Evolutionary conservation across 2,329 filamentous ascomycete species (phyloP), one percentile per base, ranked within the genome.

Genomic region (Trichoderma polysporum): DNA sequence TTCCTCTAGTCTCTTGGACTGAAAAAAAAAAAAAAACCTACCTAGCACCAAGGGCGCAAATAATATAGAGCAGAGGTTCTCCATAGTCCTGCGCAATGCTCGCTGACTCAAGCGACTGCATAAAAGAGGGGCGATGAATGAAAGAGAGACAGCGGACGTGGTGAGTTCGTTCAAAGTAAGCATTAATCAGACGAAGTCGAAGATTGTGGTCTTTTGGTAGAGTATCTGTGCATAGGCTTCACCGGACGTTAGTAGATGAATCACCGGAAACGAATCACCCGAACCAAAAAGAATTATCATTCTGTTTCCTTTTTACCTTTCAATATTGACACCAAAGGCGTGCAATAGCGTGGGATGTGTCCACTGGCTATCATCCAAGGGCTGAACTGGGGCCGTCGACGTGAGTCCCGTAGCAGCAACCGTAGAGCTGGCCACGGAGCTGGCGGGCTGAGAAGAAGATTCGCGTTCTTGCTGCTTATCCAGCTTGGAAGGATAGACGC

Each of bases 31-130:
- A 25, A 17, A 35, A 19, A 27, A n/a, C 61, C 17, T 50, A 76
- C 72, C 70, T 69, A 2, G 71, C 69, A 4, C 71, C 70, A 15
- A 74, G 69, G 17, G 72, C 73, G 35, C 71, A 73, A 60, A 74
- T 73, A 19, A 65, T 59, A 52, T 74, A 72, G 5, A 75, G 66
- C 4, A 73, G 25, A 3, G 71, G 69, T 29, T 73, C 69, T 12
- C 72, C 71, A 29, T 71, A 72, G 17, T 73, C 70, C 25, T 72
- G 61, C 9, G 68, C 68, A 10, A 70, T 64, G 29, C 60, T 71
- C 8, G 67, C 72, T 19, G 66, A 63, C 9, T 71, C 70, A n/a
- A 75, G 57, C 2, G 70, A 70, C 19, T 71, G 63, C 68, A 73
- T 70, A 47, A 75, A 74, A 2, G 73, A 68, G 1, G 70, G 70